phyloP scores from a whole-genome alignment of 2,329 filamentous ascomycete genomes.

The Aspergillus uvarum region DNA sequence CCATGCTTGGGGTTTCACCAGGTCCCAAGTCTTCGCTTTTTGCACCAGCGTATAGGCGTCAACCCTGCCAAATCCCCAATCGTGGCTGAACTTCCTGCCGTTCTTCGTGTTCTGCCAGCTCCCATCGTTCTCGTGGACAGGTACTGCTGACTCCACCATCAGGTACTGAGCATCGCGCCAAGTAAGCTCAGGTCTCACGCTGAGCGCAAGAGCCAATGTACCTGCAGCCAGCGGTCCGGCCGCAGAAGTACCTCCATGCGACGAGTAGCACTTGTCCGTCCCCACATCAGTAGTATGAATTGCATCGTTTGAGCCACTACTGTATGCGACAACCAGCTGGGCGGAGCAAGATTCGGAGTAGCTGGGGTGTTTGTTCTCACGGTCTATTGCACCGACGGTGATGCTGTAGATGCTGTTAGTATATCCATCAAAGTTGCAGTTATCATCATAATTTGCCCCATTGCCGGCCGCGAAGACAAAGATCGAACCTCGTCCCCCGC shows the following conservation, averaged over 20 bases:
- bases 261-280: conserved; percentile 70
- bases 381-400: conserved; percentile 88
- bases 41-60: conserved; percentile 85
- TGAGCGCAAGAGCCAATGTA: conserved; percentile 83
- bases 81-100: conserved; percentile 87
- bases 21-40: conserved; percentile 77
- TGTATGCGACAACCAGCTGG: conserved; percentile 93
- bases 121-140: conserved; percentile 68
- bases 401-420: conserved; percentile 99
- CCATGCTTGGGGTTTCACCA: conserved; percentile 95
- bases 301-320: conserved; percentile 80
- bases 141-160: conserved; percentile 78
- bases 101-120: conserved; percentile 81
- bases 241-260: conserved; percentile 93
- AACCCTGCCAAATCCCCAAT: conserved; percentile 93
- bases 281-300: conserved; percentile 98
- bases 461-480: conserved; percentile 98
- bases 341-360: conserved; percentile 97
- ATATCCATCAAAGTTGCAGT: conserved; percentile 99
- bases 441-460: conserved; percentile 80
- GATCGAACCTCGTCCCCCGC: conserved; percentile 78
- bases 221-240: conserved; percentile 91
- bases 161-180: conserved; percentile 97
- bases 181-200: conserved; percentile 78
- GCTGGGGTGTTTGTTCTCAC: conserved; percentile 83